Evolutionary conservation across 768 basidiomycete genomes (phyloP), one percentile per base, ranked within the genome.

Genomic region (Tulasnella sp.): DNA sequence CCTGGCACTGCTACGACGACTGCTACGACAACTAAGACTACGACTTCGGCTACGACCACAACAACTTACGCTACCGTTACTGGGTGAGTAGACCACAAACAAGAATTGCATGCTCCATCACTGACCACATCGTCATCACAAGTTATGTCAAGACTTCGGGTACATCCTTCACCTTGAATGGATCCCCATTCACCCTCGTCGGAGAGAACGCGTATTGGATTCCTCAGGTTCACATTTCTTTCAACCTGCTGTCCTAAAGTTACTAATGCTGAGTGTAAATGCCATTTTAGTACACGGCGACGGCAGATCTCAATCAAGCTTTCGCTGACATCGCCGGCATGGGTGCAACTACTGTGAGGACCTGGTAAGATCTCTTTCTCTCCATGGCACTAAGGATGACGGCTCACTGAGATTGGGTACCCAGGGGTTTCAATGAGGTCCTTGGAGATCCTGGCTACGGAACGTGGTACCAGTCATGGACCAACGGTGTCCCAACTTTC

Each of bases 171-270:
- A 72, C 70, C 5, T 68, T 83, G 23, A 73, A 79, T 64, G 81
- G 79, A 3, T 27, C 23, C 11, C 52, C 59, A 10, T 60, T 42
- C 44, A 60, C 59, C 19, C 30, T 53, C 8, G n/a, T 44, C 56
- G 73, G 80, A 7, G 68, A 74, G 10, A 82, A 82, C 67, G 76
- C 80, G 1, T 81, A 82, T 69, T 82, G 80, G 81, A 75, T 80
- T 9, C 77, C 80, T 17, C 72, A 80, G 48, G 34, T 38, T 15
- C 76, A 76, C 9, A 73, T 73, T 15, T 15, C 15, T 15, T 5
- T 38, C 15, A 38, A 38, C 34, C 7, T 38, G 5, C 15, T 15
- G n/a, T 38, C 15, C 15, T n/a, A n/a, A n/a, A n/a, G n/a, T n/a
- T n/a, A n/a, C n/a, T n/a, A n/a, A n/a, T n/a, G n/a, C n/a, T n/a